Base-by-base conservation (phyloP, 106 monocot genomes). In the Phalaenopsis equestris region DNA sequence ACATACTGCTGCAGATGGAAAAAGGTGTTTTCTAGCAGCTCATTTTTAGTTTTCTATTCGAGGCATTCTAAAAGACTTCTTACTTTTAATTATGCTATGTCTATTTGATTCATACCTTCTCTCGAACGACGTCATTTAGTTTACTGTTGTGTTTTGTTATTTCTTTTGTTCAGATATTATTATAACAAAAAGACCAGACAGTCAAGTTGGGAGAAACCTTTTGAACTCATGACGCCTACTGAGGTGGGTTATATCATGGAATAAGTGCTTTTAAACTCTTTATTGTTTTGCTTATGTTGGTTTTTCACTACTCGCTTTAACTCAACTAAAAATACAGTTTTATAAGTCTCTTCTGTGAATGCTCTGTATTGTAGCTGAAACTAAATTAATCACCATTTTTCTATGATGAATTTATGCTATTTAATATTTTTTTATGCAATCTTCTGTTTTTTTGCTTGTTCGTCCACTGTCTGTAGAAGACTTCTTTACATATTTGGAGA, bases 131-230 rank as follows among this genome's bases (percentile, higher is more conserved):
- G 37, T 24, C 73, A 36, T 75, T 74, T 75, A 14, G 49, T 57
- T 83, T 11, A 16, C 48, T 77, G 77, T 17, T 36, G 39, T 78
- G 9, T 72, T 83, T 56, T 55, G 9, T 78, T 83, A 41, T 47
- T 76, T 76, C 14, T 70, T 41, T 16, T 70, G n/a, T 80, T 39
- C 45, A 99, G 98, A 77, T 99, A 99, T 61, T 99, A 99, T 78
- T 93, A 91, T 70, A 99, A 99, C 82, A 99, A 93, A 84, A 99
- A 91, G 85, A 99, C 94, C 8, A 89, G 83, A 55, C 94, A 93
- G 80, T 99, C 98, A 84, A 91, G 90, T 78, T 99, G 98, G 98
- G 98, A 93, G 82, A 99, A 99, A 81, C 98, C 98, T 19, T 49
- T 84, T 79, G 98, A 99, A 75, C 65, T 99, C 64, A 99, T 99